Evolutionary conservation across 176 grass and related monocot genomes (phyloP), one percentile per base, ranked within the genome.

Genomic region (Saccharum officinarum): DNA sequence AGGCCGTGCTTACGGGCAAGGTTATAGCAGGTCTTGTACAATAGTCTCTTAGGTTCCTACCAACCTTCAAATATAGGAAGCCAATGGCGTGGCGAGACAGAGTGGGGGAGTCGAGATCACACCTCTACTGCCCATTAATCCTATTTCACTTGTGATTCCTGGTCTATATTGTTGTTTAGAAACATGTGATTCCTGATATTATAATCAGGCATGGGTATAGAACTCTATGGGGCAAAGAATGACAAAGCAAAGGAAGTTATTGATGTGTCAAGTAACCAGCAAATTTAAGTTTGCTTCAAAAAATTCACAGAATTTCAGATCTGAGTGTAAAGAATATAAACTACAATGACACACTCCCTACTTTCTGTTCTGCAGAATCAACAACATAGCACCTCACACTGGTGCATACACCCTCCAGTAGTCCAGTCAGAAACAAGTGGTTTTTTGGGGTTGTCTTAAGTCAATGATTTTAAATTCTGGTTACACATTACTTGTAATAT

Each of bases 301-400:
- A 74, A 2, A 25, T 0, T 26, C 4, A 62, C 59, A 62, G 20
- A 1, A 33, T 45, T 69, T 30, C 13, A 46, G 3, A 36, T 60
- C 37, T 69, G 61, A 60, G 45, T 41, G 45, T 40, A 28, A 15
- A 50, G 7, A 54, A 39, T 72, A 86, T 72, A 86, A 86, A 33
- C 30, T 75, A 57, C 9, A 38, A 17, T 7, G 26, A 8, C 3
- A 54, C 9, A 10, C 23, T 69, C 10, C 1, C 44, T 18, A 66
- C 69, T 73, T 82, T 62, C 6, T 8, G 1, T 68, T 68, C 63
- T 38, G 64, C 34, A 67, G 25, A 59, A 77, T 71, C 52, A 18
- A 71, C 64, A 37, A 28, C 54, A 82, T 60, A 71, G 33, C 65
- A 86, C 76, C 28, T 57, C 67, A 79, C 6, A 38, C 15, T 38